These are phyloP conservation scores for Penicillium roqueforti DNA, from an alignment of 495 filamentous ascomycete genomes.

Conservation along the genomic window DNA sequence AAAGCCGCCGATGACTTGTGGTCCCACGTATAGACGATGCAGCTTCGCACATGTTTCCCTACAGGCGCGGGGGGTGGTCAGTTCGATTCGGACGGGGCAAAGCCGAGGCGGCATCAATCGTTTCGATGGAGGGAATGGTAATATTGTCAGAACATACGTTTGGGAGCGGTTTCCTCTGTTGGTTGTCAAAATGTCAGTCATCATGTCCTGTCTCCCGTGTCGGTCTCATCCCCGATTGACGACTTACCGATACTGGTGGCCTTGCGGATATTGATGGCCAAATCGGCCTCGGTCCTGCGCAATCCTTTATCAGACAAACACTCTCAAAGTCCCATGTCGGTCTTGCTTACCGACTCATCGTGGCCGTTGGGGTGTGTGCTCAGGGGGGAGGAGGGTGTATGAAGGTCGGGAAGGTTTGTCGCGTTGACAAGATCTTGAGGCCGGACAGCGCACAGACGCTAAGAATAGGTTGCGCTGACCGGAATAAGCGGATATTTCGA, in stretches of 20 bases:
- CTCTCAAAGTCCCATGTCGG: background rate
- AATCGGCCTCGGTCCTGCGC: constrained; percentile 80
- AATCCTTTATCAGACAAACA: constrained; percentile 2
- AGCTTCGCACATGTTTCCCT: constrained; percentile 96
- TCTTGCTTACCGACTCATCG: constrained; percentile 45
- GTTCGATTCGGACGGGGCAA: constrained; percentile 2
- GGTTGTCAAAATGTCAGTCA: constrained; percentile 28
- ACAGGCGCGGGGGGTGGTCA: constrained; percentile 7
- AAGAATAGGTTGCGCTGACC: constrained; percentile 15
- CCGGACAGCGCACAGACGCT: constrained; percentile 20
- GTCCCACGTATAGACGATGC: constrained; percentile 99
- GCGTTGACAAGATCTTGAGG: constrained; percentile 21
- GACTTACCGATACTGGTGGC: constrained; percentile 77
- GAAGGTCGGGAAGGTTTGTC: constrained; percentile 11
- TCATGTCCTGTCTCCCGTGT: constrained; percentile 8
- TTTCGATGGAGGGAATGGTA: background rate
- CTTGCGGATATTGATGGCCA: constrained; percentile 93
- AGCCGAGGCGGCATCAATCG: constrained; percentile 10
- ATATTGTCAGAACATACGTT: constrained; percentile 55
- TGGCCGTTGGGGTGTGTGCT: constrained; percentile 21
- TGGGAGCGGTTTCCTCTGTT: constrained; percentile 87
- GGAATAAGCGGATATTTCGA: constrained; percentile 10
- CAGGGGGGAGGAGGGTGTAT: constrained; percentile 23
- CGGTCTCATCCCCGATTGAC: constrained; percentile 2
- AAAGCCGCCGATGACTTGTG: constrained; percentile 95